phyloP scores from a whole-genome alignment of 2,329 filamentous ascomycete species.

The Passalora sequoiae region DNA sequence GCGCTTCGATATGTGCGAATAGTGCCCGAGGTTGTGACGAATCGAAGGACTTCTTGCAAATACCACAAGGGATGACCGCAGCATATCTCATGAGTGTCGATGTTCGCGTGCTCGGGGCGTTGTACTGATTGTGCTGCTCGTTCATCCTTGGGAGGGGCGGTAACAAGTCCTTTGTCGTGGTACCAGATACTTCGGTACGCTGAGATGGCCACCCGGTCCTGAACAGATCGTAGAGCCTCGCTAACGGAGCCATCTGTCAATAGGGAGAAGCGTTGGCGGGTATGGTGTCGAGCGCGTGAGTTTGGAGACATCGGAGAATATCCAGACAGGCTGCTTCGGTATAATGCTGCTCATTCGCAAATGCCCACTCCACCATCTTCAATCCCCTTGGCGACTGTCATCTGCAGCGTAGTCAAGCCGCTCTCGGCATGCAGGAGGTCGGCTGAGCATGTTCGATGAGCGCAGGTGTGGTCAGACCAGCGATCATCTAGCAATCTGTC shows the following conservation, averaged over 20 bases:
- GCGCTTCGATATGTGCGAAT: constrained; percentile 4
- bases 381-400: not conserved
- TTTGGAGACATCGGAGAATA: constrained; percentile 1
- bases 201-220: not conserved
- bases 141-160: not conserved
- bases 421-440: not conserved
- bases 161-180: not conserved
- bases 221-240: not conserved
- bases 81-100: not conserved
- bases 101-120: no score
- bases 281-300: not conserved
- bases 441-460: constrained; percentile 1
- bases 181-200: not conserved
- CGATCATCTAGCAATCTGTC: no score
- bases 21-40: constrained; percentile 1
- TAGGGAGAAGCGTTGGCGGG: not conserved
- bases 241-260: not conserved
- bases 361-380: not conserved
- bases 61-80: constrained; percentile 5
- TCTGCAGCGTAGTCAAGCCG: not conserved
- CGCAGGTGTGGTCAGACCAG: not conserved
- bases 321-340: not conserved
- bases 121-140: no score
- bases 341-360: not conserved
- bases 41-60: constrained; percentile 8